Percentiles rank a stretch among this genome's conserved stretches.
Evolutionary conservation across 2,329 filamentous ascomycete species (phyloP).

Genomic region (Leptosphaerulina australis): DNA sequence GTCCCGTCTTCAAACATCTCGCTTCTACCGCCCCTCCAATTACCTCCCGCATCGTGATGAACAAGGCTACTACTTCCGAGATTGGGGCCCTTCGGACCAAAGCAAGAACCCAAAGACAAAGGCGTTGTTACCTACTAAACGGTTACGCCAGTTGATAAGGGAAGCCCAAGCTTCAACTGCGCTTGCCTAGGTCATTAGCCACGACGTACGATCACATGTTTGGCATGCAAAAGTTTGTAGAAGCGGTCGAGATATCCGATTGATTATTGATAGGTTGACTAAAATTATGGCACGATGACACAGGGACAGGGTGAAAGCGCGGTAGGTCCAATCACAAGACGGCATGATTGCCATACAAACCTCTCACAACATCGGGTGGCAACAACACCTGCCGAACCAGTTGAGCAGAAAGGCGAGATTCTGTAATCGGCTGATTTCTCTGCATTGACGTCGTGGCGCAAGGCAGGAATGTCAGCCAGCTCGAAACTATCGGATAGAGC

Average conservation of each 20-base stretch:
- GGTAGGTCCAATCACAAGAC: neutral
- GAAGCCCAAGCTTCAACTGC: no score
- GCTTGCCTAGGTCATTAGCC: neutral
- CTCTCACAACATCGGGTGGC: neutral
- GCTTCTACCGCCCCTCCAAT: neutral
- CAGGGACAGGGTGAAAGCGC: neutral
- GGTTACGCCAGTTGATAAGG: neutral
- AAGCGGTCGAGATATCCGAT: neutral
- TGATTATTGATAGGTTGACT: neutral
- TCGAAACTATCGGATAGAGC: neutral
- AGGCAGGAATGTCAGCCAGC: neutral
- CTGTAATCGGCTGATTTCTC: neutral
- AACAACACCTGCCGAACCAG: neutral
- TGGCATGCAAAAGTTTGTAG: neutral
- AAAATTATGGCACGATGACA: neutral
- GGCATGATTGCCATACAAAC: neutral
- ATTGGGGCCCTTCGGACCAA: no score
- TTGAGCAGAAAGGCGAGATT: neutral
- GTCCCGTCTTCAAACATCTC: neutral
- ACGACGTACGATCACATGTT: neutral
- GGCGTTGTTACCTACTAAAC: neutral
- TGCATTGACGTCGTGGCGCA: neutral
- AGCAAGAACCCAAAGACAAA: no score
- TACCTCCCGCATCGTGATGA: neutral
- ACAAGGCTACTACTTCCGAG: neutral